Conservation (phyloP, 345 rosid species). For the Populus pruinosa region DNA sequence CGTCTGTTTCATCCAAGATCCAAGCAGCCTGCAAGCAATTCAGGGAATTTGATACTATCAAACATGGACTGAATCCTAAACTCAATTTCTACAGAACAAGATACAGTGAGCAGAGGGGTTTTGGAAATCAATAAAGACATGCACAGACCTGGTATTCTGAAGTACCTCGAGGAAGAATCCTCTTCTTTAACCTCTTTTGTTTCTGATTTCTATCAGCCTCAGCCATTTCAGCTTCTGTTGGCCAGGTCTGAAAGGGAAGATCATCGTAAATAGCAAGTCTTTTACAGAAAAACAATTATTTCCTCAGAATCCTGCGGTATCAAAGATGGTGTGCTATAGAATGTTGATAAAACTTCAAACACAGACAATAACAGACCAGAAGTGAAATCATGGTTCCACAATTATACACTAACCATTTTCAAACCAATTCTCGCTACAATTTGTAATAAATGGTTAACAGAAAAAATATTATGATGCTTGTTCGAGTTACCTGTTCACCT, state of each 20-base stretch:
- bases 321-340: neutral
- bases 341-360: neutral
- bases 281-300: neutral
- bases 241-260: slow-evolving; percentile 73
- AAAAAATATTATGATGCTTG: neutral
- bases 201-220: slow-evolving; percentile 68
- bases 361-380: neutral
- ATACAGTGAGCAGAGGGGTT: neutral
- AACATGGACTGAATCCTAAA: neutral
- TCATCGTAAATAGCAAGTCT: neutral
- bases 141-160: slow-evolving; percentile 82
- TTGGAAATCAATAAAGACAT: neutral
- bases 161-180: slow-evolving; percentile 75
- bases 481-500: slow-evolving; percentile 74
- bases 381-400: neutral
- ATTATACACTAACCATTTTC: neutral
- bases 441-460: neutral
- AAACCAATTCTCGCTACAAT: neutral
- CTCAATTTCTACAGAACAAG: neutral
- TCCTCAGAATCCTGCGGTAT: neutral
- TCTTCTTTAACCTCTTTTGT: slow-evolving; percentile 53
- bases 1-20: slow-evolving; percentile 78
- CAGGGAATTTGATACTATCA: neutral
- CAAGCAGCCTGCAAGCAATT: slow-evolving; percentile 77
- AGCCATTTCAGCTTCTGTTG: slow-evolving; percentile 89